Evolutionary conservation across 2,329 filamentous ascomycete species (phyloP), one percentile per base, ranked within the genome.

Genomic region (Colletotrichum salicis): DNA sequence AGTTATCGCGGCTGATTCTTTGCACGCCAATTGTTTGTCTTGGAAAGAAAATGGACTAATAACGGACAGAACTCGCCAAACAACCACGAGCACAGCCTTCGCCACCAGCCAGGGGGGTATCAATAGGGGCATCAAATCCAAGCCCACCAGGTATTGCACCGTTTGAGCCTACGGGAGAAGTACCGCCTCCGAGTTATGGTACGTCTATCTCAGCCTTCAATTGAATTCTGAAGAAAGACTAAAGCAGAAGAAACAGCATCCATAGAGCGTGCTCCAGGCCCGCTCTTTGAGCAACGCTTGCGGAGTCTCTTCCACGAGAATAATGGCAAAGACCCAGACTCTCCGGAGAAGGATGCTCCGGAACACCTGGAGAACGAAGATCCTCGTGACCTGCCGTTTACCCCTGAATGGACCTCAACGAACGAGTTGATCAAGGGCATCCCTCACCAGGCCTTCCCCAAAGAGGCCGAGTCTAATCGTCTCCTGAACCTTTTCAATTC

Each of bases 401-500:
- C 70, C 1, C 55, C 70, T 37, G 70, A 72, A 48, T 72, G 70
- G 70, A 68, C 54, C 37, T 72, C 70, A 8, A 72, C 70, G 15
- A 67, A 70, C 19, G 70, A 72, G 35, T 5, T 72, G 5, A 72
- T 72, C 48, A 72, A 59, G 56, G 71, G 68, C 48, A 73, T 67
- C 13, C 63, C 68, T 3, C 51, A 71, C 10, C 71, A 59, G 15
- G 70, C 37, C 1, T 57, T 73, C 7, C 73, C 71, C 2, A 68
- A 74, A 1, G 75, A 76, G 35, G 64, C 66, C 5, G 74, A 76
- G 57, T 77, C 77, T 0, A 67, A 74, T 31, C 61, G 75, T 5
- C 59, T 78, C 0, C 75, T 79, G 13, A 73, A 77, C 37, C 52
- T 74, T 0, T 79, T 79, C 51, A 67, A 74, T 27, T 76, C 76